phyloP scores from a whole-genome alignment of 225 moss, liverwort and hornwort genomes.

The Marchantia polymorpha region DNA sequence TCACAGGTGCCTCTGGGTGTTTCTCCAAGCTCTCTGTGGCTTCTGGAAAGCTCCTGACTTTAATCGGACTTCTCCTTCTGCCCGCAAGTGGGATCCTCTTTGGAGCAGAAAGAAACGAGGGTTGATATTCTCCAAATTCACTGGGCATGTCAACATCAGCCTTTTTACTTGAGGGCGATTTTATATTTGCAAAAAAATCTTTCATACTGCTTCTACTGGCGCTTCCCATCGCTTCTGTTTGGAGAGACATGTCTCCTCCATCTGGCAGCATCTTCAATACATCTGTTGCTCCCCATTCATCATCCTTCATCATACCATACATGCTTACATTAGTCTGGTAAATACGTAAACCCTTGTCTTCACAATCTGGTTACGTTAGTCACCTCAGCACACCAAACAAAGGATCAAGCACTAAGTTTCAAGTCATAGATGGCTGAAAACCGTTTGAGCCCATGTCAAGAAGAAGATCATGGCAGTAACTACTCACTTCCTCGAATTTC shows the following conservation, averaged over 20 bases:
- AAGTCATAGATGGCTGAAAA: too few relatives aligned
- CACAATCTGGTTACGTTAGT: too few relatives aligned
- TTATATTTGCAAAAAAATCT: background rate
- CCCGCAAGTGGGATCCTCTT: slow-evolving; percentile 40
- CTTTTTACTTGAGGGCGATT: slow-evolving; percentile 7
- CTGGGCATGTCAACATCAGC: slow-evolving; percentile 11
- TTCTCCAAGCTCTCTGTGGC: background rate
- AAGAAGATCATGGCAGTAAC: too few relatives aligned
- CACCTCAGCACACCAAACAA: too few relatives aligned
- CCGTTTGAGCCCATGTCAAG: too few relatives aligned
- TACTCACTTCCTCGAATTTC: too few relatives aligned
- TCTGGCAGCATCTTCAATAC: slow-evolving; percentile 39
- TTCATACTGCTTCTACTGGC: background rate
- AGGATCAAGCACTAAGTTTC: too few relatives aligned
- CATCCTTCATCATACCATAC: slow-evolving; percentile 44
- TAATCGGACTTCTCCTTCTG: slow-evolving; percentile 36
- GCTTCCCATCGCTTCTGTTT: slow-evolving; percentile 14
- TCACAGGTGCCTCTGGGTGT: slow-evolving; percentile 13
- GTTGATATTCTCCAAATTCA: slow-evolving; percentile 45
- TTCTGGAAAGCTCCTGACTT: background rate
- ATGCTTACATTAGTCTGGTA: slow-evolving; percentile 20
- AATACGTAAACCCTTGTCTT: background rate
- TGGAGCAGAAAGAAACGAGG: slow-evolving; percentile 39
- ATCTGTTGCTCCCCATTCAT: slow-evolving; percentile 45
- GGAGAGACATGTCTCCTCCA: slow-evolving; percentile 8